phyloP scores from a whole-genome alignment of 129 eudicot genomes.

The Pittosporum tobira region DNA sequence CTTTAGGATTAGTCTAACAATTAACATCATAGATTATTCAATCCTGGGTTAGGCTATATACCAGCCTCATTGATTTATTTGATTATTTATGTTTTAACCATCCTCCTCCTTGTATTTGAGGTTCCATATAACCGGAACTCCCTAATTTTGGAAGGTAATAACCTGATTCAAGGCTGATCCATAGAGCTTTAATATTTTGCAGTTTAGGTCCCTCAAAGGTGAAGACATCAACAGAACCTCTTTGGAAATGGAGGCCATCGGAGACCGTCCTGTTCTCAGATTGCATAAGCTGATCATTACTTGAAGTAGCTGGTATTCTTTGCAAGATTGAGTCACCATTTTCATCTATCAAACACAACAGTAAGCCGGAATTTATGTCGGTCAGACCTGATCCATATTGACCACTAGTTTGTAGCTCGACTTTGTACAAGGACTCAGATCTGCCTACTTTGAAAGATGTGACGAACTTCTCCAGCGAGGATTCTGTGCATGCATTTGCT shows the following conservation, averaged over 20 bases:
- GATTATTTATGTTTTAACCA: too few species aligned
- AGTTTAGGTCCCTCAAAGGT: constrained; percentile 64
- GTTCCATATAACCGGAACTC: not conserved
- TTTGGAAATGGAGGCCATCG: constrained; percentile 41
- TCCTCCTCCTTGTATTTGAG: not conserved
- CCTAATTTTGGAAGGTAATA: not conserved
- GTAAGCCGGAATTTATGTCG: constrained; percentile 52
- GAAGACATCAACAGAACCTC: constrained; percentile 62
- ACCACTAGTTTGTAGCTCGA: constrained; percentile 59
- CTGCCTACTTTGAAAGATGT: constrained; percentile 26
- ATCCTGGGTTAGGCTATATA: too few species aligned
- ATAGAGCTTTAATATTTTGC: constrained; percentile 55
- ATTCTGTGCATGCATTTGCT: constrained; percentile 34
- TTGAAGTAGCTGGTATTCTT: constrained; percentile 47
- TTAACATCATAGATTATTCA: too few species aligned
- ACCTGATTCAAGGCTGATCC: constrained; percentile 94
- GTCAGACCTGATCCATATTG: constrained; percentile 65
- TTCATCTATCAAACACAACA: constrained; percentile 69
- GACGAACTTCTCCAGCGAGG: constrained; percentile 29
- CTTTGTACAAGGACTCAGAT: constrained; percentile 44
- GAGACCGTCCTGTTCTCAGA: constrained; percentile 21
- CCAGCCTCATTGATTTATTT: too few species aligned
- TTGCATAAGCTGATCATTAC: constrained; percentile 13
- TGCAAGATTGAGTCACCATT: constrained; percentile 75
- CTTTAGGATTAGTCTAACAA: too few species aligned